Conservation (phyloP, 306 rosid genomes). For the Prunus kanzakura region DNA sequence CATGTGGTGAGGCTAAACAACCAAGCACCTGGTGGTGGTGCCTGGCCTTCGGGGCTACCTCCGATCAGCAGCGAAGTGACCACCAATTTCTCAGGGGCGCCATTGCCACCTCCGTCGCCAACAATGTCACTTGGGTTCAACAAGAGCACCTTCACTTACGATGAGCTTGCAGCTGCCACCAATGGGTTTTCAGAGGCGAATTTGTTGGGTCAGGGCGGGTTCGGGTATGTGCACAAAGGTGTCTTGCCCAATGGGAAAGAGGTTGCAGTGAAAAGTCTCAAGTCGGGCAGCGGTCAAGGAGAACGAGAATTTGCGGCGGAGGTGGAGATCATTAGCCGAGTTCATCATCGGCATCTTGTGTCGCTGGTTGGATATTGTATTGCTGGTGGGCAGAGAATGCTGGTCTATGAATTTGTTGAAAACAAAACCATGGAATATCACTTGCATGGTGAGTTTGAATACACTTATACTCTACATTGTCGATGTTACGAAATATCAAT, state of each 20-base stretch:
- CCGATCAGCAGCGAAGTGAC: constrained; percentile 47
- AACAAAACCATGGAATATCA: constrained; percentile 60
- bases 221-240: constrained; percentile 87
- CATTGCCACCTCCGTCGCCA: constrained; percentile 82
- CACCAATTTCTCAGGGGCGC: constrained; percentile 31
- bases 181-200: constrained; percentile 45
- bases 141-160: constrained; percentile 69
- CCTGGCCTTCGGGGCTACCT: constrained; percentile 50
- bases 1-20: constrained; percentile 54
- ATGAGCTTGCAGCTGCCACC: constrained; percentile 75
- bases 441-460: constrained; percentile 45
- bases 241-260: constrained; percentile 70
- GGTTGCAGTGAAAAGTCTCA: constrained; percentile 80
- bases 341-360: constrained; percentile 83
- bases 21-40: constrained; percentile 27
- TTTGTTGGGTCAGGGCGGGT: constrained; percentile 84
- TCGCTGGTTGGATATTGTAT: constrained; percentile 76
- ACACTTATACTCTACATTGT: not conserved
- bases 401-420: constrained; percentile 75
- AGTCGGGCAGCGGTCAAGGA: constrained; percentile 72
- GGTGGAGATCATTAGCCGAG: constrained; percentile 81
- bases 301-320: constrained; percentile 85
- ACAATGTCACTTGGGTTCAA: constrained; percentile 51
- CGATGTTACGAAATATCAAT: not conserved
- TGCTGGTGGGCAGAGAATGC: constrained; percentile 69